phyloP scores from a whole-genome alignment of 495 filamentous ascomycete genomes.

The Aspergillus leporis region DNA sequence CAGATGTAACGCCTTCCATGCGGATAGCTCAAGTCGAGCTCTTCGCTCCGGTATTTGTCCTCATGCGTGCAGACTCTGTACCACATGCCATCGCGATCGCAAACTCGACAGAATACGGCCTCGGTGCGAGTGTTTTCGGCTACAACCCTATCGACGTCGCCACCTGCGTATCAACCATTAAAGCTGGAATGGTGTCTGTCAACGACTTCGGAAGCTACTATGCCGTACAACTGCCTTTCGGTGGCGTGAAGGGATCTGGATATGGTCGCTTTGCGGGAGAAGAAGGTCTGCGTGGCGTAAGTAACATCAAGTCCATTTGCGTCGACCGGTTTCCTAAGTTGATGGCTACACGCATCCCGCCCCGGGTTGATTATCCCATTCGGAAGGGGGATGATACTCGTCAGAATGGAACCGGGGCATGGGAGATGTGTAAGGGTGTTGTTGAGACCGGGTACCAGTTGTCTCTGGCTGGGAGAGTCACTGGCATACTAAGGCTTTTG shows the following conservation, averaged over 20 bases:
- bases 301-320: slow-evolving; percentile 85
- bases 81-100: slow-evolving; percentile 66
- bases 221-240: slow-evolving; percentile 90
- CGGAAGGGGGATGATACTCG: slow-evolving; percentile 44
- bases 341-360: slow-evolving; percentile 73
- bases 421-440: slow-evolving; percentile 61
- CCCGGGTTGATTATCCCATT: slow-evolving; percentile 78
- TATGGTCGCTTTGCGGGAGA: slow-evolving; percentile 93
- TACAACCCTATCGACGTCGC: slow-evolving; percentile 45
- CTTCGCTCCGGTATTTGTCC: slow-evolving; percentile 85
- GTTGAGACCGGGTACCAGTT: slow-evolving; percentile 64
- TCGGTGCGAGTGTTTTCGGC: slow-evolving; percentile 85
- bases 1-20: slow-evolving; percentile 77
- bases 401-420: slow-evolving; percentile 53
- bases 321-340: slow-evolving; percentile 63
- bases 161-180: slow-evolving; percentile 63
- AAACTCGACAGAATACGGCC: slow-evolving; percentile 74
- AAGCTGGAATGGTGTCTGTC: slow-evolving; percentile 85
- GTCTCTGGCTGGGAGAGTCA: slow-evolving; percentile 44
- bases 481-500: slow-evolving; percentile 50
- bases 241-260: slow-evolving; percentile 80
- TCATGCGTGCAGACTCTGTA: slow-evolving; percentile 69
- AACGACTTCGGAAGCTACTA: slow-evolving; percentile 96
- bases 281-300: slow-evolving; percentile 80
- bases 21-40: slow-evolving; percentile 86